Base-by-base conservation (phyloP, 2,329 filamentous ascomycete genomes). In the Zasmidium citrigriseum region DNA sequence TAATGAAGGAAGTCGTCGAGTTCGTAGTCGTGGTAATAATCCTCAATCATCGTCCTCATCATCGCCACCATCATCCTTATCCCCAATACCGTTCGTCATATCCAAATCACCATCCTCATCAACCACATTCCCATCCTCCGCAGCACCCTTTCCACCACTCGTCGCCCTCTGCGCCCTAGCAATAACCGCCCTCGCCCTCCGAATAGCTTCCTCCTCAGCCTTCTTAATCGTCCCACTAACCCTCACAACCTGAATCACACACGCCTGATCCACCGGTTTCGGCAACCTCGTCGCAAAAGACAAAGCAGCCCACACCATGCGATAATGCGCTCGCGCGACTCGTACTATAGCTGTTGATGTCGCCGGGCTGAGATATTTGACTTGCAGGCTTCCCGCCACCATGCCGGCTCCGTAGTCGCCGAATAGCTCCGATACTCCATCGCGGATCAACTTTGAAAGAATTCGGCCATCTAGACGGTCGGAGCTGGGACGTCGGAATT, bases 201-300 rank as follows among this genome's bases (percentile, higher is more conserved):
- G 83, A 68, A 98, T 89, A 34, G 92, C 91, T 74, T 96, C 93
- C 72, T 96, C 88, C 75, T 98, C 93, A 2, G 87, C 89, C 75
- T 96, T 96, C 67, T 88, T 88, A 69, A 99, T 96, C 2, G 95
- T 99, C 16, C 93, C 95, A 64, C 90, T 95, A 14, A 97, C 91
- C 61, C 90, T 84, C 5, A 96, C 85, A 14, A 99, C 92, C 47
- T 88, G 86, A 62, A 96, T 89, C 1, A 93, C 88, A 68, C 93
- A 96, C 0, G 84, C 80, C 58, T 82, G 80, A 22, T 85, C 70
- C n/a, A 76, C 83, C 1, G 77, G 70, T 79, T 81, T 78, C 1
- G 84, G 91, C 0, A 97, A 78, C 16, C 77, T 82, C 21, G 87
- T 87, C 80, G 95, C 89, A 66, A 92, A 90, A 0, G 91, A 90